Base-by-base conservation (phyloP, 116 monocot genomes). In the Phalaenopsis hybrid region DNA sequence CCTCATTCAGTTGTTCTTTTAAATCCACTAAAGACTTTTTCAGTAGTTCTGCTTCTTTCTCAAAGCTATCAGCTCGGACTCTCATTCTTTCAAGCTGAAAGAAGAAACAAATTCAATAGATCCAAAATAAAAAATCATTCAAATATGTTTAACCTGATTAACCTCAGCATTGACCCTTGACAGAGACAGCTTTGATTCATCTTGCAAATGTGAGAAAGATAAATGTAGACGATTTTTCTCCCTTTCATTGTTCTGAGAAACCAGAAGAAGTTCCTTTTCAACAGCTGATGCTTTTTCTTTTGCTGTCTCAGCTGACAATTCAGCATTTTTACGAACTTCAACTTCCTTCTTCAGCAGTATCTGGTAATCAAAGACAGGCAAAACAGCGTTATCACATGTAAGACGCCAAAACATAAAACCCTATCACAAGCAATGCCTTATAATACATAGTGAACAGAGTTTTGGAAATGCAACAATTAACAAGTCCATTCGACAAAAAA, bases 1-100 rank as follows among this genome's bases (percentile, higher is more conserved):
- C 97, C 94, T 91, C 90, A 79, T 89, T 89, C 44, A 97, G 81
- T 74, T 88, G 86, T 77, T 90, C 82, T 78, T 81, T 84, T 61
- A 90, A 74, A 65, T 86, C 87, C 68, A 80, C 83, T 51, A 94
- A 81, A 76, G 92, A 85, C 78, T 91, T 86, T 74, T 81, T 87
- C 57, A 97, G 81, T 79, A 92, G 76, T 58, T 91, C 87, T 49
- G 84, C 83, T 75, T 94, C 91, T 81, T 87, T 78, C 77, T 87
- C 86, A 68, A 82, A 86, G 82, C 83, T 91, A 75, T 91, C 84
- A 78, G 97, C 94, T 77, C 82, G 91, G 46, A 92, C 55, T 86
- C 51, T 87, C 89, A 85, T 86, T 81, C 57, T 85, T 80, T 97
- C 94, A 80, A 97, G 92, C 94, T 97, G 82, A 67, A 79, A 85